A percentile compares a stretch with the other conserved stretches of the same genome.
Evolutionary conservation across 2,329 filamentous ascomycete species (phyloP).

Genomic region (Trichoderma afroharzianum): DNA sequence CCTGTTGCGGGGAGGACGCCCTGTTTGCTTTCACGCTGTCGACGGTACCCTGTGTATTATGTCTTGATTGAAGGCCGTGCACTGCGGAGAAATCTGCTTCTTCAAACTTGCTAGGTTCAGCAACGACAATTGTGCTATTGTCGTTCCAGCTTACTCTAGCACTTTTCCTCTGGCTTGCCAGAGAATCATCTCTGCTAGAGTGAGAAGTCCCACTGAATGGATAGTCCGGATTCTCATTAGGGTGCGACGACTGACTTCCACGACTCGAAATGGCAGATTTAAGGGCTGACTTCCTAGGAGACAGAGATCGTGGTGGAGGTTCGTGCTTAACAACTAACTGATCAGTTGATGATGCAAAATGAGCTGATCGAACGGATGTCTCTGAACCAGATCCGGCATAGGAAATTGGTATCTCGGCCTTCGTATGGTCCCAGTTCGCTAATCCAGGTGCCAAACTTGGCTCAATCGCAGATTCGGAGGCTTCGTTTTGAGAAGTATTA

Average conservation of each 20-base stretch:
- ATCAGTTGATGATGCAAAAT: constrained; percentile 59
- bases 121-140: constrained; percentile 52
- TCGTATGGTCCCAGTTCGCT: not conserved
- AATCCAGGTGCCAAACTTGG: not conserved
- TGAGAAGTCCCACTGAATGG: constrained; percentile 31
- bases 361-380: constrained; percentile 66
- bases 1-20: constrained; percentile 48
- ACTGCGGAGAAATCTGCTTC: constrained; percentile 39
- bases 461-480: not conserved
- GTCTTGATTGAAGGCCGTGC: constrained; percentile 36
- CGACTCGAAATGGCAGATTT: constrained; percentile 58
- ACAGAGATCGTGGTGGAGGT: constrained; percentile 67
- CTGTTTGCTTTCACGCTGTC: constrained; percentile 48
- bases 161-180: constrained; percentile 55
- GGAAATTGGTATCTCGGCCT: not conserved
- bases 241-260: constrained; percentile 43
- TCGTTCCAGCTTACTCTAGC: constrained; percentile 78
- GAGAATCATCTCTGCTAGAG: constrained; percentile 35
- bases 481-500: not conserved
- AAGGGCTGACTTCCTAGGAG: constrained; percentile 73
- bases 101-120: constrained; percentile 36
- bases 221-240: constrained; percentile 46
- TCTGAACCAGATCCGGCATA: constrained; percentile 43
- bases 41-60: constrained; percentile 51
- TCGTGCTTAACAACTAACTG: constrained; percentile 59